phyloP scores from a whole-genome alignment of 805 yeast species.

The Lipomyces oligophaga region DNA sequence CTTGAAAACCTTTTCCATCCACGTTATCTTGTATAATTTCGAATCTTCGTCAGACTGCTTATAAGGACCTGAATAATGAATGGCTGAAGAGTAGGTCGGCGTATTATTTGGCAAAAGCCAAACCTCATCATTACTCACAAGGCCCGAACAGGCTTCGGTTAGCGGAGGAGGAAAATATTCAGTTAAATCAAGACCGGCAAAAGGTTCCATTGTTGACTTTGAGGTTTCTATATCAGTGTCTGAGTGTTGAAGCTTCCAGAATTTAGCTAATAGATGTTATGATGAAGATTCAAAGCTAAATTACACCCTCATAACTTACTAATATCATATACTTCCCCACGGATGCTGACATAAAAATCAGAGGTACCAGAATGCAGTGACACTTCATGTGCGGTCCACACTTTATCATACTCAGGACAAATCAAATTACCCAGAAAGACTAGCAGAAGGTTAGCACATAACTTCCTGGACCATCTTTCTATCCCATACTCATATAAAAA shows the following conservation, averaged over 20 bases:
- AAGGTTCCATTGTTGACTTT: conserved; percentile 36
- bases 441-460: conserved; percentile 1
- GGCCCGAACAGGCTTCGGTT: conserved; percentile 40
- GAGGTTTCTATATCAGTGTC: conserved; percentile 39
- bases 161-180: conserved; percentile 44
- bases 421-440: conserved; percentile 39
- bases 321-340: conserved; percentile 42
- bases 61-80: conserved; percentile 38
- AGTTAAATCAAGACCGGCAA: conserved; percentile 42
- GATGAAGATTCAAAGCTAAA: too few species aligned
- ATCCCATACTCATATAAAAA: conserved; percentile 40
- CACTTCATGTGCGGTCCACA: conserved; percentile 41
- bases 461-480: too few species aligned
- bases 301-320: conserved; percentile 28
- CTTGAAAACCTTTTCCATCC: conserved; percentile 39
- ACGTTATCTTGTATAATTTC: conserved; percentile 36
- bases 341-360: conserved; percentile 41
- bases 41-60: conserved; percentile 34
- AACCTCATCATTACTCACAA: conserved; percentile 37
- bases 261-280: conserved; percentile 25
- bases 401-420: conserved; percentile 43
- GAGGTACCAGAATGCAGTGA: conserved; percentile 38
- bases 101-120: conserved; percentile 37
- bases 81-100: conserved; percentile 31
- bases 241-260: conserved; percentile 42